A percentile compares a stretch with the other conserved stretches of the same genome.
These are phyloP conservation scores for Echria macrotheca DNA, from an alignment of 495 filamentous ascomycete species.

Conservation along the genomic window DNA sequence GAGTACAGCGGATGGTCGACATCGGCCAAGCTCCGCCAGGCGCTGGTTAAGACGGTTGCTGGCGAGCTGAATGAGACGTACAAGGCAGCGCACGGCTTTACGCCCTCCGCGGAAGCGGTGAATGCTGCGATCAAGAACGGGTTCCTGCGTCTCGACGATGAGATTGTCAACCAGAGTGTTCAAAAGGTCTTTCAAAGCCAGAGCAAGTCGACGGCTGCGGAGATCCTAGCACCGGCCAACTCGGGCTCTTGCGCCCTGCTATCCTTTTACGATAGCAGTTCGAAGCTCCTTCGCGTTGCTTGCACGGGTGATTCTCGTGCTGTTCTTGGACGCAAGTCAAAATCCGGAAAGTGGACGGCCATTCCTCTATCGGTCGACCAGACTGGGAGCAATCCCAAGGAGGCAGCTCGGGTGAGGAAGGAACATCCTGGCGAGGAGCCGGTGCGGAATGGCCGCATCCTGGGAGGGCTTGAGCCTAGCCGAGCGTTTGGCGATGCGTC, in stretches of 20 bases:
- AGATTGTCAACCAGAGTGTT: constrained; percentile 87
- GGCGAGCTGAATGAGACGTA: constrained; percentile 93
- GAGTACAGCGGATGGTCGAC: constrained; percentile 86
- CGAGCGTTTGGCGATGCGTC: constrained; percentile 92
- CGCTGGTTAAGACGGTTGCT: constrained; percentile 84
- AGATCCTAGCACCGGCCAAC: constrained; percentile 84
- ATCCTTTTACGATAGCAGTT: constrained; percentile 87
- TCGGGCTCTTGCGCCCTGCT: constrained; percentile 95
- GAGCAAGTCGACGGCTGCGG: constrained; percentile 79
- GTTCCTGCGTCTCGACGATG: constrained; percentile 82
- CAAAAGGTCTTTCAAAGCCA: constrained; percentile 82
- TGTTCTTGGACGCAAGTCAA: constrained; percentile 74
- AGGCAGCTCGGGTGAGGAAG: constrained; percentile 72
- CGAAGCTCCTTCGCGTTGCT: constrained; percentile 80
- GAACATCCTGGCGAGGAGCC: constrained; percentile 85
- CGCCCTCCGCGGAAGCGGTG: constrained; percentile 68
- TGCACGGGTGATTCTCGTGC: constrained; percentile 93
- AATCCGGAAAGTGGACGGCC: constrained; percentile 87
- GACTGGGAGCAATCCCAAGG: constrained; percentile 78
- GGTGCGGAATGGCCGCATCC: constrained; percentile 77
- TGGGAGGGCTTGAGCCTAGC: constrained; percentile 86
- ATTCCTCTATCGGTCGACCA: constrained; percentile 86
- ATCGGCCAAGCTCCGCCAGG: constrained; percentile 89
- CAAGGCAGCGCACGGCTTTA: constrained; percentile 59
- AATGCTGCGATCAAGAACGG: constrained; percentile 90